A percentile compares a stretch with the other conserved stretches of the same genome.
phyloP scores from a whole-genome alignment of 495 filamentous ascomycete genomes.

The Parathielavia hyrcaniae region DNA sequence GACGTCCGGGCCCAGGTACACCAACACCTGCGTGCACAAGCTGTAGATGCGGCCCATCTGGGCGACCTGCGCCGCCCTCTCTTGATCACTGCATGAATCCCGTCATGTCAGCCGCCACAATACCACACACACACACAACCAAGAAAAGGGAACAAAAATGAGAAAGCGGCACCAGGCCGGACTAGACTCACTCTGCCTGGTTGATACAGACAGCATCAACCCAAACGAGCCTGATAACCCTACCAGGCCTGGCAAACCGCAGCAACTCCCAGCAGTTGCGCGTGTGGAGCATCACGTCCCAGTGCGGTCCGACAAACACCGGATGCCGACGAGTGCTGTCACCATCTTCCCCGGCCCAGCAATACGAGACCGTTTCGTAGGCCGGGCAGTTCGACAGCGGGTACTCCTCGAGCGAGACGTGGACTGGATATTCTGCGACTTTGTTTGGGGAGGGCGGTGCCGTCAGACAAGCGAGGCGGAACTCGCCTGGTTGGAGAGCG shows the following conservation, averaged over 20 bases:
- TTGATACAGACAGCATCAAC: constrained; percentile 31
- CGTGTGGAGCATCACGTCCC: constrained; percentile 31
- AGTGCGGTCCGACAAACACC: constrained; percentile 28
- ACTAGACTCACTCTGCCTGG: constrained; percentile 10
- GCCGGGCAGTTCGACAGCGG: constrained; percentile 23
- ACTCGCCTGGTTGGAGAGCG: background rate
- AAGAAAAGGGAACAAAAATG: background rate
- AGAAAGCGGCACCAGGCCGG: no score
- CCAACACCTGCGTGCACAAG: constrained; percentile 18
- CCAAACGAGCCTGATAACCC: constrained; percentile 17
- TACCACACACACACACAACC: no score
- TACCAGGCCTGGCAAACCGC: constrained; percentile 16
- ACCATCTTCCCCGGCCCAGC: constrained; percentile 31
- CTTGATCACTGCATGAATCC: constrained; percentile 7
- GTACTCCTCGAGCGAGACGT: background rate
- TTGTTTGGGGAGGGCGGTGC: background rate
- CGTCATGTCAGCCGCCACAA: background rate
- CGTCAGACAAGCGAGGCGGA: constrained; percentile 1
- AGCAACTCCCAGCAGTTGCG: constrained; percentile 32
- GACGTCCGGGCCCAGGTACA: constrained; percentile 25
- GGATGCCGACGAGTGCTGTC: constrained; percentile 17
- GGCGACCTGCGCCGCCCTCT: constrained; percentile 20
- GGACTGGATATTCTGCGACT: background rate
- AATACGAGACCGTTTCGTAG: constrained; percentile 33
- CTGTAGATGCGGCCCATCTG: constrained; percentile 25